Base-by-base conservation (phyloP, 1,284 basidiomycete genomes). In the Leccinum fallax region DNA sequence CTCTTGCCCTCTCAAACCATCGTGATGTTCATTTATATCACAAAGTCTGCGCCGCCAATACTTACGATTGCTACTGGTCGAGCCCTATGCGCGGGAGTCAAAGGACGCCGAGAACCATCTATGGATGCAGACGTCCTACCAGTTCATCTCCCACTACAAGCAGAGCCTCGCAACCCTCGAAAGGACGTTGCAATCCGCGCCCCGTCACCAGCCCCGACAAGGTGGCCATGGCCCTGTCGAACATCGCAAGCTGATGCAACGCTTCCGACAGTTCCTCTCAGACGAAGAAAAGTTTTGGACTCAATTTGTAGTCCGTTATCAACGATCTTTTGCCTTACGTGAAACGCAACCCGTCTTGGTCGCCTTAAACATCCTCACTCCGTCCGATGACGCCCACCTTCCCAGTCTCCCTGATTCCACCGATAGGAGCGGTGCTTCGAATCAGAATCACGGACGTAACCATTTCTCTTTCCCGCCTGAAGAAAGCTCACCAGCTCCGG, bases 101-200 rank as follows among this genome's bases (percentile, higher is more conserved):
- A 89, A 89, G 73, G 90, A 92, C 76, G 86, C 89, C 51, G 93
- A 95, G 71, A 90, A 83, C 53, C 86, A 89, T 60, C 82, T 97
- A 10, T 97, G 95, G 95, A 90, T 95, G 84, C 89, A 94, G 69
- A 97, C 95, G 0, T 93, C 93, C 21, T 93, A 98, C 77, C 81
- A 86, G 43, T 86, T 95, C 75, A 97, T 98, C 67, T 80, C 88
- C 28, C 81, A 85, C 36, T 97, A 95, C 80, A 94, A 95, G 70
- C 84, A 90, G 62, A 84, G 84, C 53, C 85, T 97, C 65, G 76
- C 85, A 56, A 74, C 80, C 0, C 82, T 94, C 62, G 93, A 96
- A 76, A 83, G 83, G 51, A 74, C 78, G 16, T 76, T 86, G 43
- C 82, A 84, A 68, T 78, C 80, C 53, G 71, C 78, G 58, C 73